Percentiles rank a stretch among this genome's conserved stretches.
These are phyloP conservation scores for Trichosporon asahii DNA, from an alignment of 1,284 basidiomycete species.

Conservation along the genomic window DNA sequence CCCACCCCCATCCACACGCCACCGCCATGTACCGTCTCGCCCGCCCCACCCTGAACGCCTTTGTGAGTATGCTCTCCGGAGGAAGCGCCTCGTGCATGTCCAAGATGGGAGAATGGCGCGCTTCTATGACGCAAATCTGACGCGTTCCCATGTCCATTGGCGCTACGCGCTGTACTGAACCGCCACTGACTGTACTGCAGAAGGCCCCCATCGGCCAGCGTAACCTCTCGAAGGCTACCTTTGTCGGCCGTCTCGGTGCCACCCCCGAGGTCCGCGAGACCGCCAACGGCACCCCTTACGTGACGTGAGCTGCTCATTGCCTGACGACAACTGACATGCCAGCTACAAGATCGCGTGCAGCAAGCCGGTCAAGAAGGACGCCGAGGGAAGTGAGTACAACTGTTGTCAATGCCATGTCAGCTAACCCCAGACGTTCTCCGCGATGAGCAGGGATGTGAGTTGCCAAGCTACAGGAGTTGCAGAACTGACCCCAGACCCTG, in stretches of 20 bases:
- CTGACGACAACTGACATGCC: not conserved
- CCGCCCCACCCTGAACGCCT: conserved; percentile 25
- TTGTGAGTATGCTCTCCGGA: conserved; percentile 9
- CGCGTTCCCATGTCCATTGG: not conserved
- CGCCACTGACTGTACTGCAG: conserved; percentile 17
- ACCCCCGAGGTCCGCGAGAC: conserved; percentile 34
- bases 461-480: not conserved
- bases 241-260: conserved; percentile 43
- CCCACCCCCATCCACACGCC: conserved; percentile 13
- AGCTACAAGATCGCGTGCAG: conserved; percentile 38
- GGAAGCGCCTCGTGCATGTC: not conserved
- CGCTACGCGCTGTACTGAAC: not conserved
- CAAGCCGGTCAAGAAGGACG: conserved; percentile 38
- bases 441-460: conserved; percentile 35
- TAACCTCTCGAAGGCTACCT: conserved; percentile 35
- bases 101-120: not conserved
- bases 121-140: not conserved
- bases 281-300: conserved; percentile 33
- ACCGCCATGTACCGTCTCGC: conserved; percentile 21
- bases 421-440: conserved; percentile 24
- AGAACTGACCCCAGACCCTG: conserved; percentile 20
- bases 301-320: conserved; percentile 24
- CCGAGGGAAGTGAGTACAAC: conserved; percentile 34
- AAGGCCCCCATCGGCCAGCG: conserved; percentile 21
- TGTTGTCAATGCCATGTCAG: not conserved